phyloP scores from a whole-genome alignment of 2,329 filamentous ascomycete species.

The Colletotrichum sp. region DNA sequence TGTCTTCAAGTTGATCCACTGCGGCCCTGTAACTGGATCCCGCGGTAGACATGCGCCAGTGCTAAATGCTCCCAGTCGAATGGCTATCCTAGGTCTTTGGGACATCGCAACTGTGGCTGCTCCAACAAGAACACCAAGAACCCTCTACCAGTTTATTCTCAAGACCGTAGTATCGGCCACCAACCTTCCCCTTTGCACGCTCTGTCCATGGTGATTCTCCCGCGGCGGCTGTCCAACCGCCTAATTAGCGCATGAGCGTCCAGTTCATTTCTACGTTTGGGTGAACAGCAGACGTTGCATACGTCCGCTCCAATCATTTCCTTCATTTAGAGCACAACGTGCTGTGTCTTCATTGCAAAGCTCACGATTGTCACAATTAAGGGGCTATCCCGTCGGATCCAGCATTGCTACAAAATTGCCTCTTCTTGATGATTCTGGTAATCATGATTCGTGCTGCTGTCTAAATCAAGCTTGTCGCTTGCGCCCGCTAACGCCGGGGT shows the following conservation, averaged over 20 bases:
- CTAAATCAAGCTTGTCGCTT: neutral
- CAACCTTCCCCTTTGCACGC: too few species aligned
- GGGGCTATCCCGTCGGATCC: neutral
- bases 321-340: accelerated
- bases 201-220: accelerated
- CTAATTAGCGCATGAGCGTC: accelerated
- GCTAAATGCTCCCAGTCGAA: neutral
- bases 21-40: neutral
- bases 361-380: neutral
- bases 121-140: accelerated
- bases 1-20: neutral
- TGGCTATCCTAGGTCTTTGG: neutral
- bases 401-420: neutral
- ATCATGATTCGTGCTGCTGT: neutral
- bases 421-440: neutral
- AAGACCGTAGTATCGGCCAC: too few species aligned
- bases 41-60: neutral
- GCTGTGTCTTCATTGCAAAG: neutral
- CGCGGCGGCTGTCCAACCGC: accelerated
- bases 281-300: accelerated
- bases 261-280: neutral
- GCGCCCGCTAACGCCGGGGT: neutral
- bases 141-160: neutral
- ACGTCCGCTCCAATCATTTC: neutral
- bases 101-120: accelerated